Evolutionary conservation across 139 green algal genomes (phyloP).

Genomic region (Eudorina sp.): DNA sequence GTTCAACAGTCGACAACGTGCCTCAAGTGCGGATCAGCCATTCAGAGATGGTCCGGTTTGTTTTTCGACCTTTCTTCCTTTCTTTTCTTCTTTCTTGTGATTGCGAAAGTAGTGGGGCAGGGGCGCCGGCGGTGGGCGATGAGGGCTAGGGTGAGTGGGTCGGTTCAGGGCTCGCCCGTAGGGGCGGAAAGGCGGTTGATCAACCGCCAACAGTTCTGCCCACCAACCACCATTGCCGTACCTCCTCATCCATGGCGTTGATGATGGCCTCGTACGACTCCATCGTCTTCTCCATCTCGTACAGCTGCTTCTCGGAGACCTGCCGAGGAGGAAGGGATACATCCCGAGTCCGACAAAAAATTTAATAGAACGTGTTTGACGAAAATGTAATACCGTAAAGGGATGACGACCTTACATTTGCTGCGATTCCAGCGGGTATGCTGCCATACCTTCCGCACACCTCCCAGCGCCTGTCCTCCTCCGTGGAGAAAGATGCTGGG

Average conservation of each 20-base stretch:
- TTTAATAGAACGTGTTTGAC: no score
- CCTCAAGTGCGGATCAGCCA: neutral
- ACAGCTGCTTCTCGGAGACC: constrained; percentile 93
- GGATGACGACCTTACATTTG: no score
- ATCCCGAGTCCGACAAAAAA: no score
- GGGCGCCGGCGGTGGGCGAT: neutral
- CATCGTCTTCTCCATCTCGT: constrained; percentile 85
- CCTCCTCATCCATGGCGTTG: constrained; percentile 84
- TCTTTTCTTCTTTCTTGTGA: no score
- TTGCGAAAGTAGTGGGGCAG: no score
- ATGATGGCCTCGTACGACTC: constrained; percentile 90
- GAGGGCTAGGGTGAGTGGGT: neutral
- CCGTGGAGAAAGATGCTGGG: no score
- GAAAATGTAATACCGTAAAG: no score
- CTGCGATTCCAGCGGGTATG: no score
- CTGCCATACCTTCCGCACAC: no score
- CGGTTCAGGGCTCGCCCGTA: neutral
- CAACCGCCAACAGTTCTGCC: neutral
- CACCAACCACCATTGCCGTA: constrained; percentile 39
- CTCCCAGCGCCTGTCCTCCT: no score
- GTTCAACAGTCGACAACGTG: neutral
- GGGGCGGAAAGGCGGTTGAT: neutral
- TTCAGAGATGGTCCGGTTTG: no score
- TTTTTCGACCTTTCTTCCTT: no score
- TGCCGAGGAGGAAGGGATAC: neutral